Conservation (phyloP, 768 basidiomycete species). For the Agaricus bisporus region DNA sequence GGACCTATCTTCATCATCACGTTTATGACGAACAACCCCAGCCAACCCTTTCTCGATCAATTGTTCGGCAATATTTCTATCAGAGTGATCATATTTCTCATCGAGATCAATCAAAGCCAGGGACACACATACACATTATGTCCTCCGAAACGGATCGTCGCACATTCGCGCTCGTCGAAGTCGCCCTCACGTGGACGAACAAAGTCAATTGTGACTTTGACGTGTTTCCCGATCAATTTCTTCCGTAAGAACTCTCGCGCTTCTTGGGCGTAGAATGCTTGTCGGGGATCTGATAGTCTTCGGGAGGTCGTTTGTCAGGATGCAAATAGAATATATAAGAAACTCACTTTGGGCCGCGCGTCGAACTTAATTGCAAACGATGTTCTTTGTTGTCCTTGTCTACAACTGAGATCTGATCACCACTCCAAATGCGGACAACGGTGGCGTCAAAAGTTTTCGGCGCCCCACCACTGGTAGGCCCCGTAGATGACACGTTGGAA, state of each 20-base stretch:
- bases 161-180: slow-evolving; percentile 89
- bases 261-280: slow-evolving; percentile 85
- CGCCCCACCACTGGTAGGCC: slow-evolving; percentile 37
- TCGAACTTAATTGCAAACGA: slow-evolving; percentile 83
- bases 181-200: slow-evolving; percentile 89
- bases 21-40: slow-evolving; percentile 83
- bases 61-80: slow-evolving; percentile 87
- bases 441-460: slow-evolving; percentile 67
- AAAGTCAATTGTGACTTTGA: slow-evolving; percentile 84
- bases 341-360: slow-evolving; percentile 71
- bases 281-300: slow-evolving; percentile 80
- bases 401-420: slow-evolving; percentile 81
- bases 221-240: slow-evolving; percentile 84
- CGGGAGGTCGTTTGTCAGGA: neutral
- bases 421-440: slow-evolving; percentile 86
- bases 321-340: neutral
- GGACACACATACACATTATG: slow-evolving; percentile 60
- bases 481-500: slow-evolving; percentile 35
- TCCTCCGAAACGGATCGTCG: slow-evolving; percentile 78
- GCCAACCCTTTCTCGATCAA: slow-evolving; percentile 91
- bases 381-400: slow-evolving; percentile 77
- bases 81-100: neutral
- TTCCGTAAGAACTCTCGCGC: slow-evolving; percentile 91
- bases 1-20: slow-evolving; percentile 95
- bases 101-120: neutral